Conservation (phyloP, 257 asterid genomes). For the Thymus quinquecostatus region DNA sequence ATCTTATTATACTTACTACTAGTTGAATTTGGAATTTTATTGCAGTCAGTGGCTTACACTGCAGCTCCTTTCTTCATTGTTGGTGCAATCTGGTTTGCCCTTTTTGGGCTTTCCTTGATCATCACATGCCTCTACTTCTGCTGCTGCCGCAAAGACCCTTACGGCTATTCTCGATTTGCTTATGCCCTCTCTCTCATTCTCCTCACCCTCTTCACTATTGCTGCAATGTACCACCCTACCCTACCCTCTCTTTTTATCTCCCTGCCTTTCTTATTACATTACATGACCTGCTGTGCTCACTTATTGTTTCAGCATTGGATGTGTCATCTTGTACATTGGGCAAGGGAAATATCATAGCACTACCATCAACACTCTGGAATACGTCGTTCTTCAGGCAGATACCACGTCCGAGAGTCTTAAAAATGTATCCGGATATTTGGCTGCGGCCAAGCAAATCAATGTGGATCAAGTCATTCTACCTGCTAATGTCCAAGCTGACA, state of each 20-base stretch:
- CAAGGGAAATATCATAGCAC: conserved; percentile 77
- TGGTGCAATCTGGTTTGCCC: conserved; percentile 67
- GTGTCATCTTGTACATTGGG: conserved; percentile 71
- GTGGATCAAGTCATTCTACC: conserved; percentile 72
- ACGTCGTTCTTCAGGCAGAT: conserved; percentile 70
- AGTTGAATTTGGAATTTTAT: not conserved
- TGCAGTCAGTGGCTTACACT: conserved; percentile 81
- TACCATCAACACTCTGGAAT: conserved; percentile 59
- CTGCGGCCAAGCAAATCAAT: conserved; percentile 76
- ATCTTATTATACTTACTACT: no score
- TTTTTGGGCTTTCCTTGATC: conserved; percentile 58
- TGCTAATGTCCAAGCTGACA: conserved; percentile 67
- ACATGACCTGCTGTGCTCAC: conserved; percentile 24
- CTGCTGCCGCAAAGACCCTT: conserved; percentile 66
- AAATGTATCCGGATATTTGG: conserved; percentile 74
- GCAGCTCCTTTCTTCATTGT: conserved; percentile 67
- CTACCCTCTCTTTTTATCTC: conserved; percentile 1
- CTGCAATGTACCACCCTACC: conserved; percentile 44
- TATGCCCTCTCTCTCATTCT: conserved; percentile 83
- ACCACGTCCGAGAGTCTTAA: conserved; percentile 62
- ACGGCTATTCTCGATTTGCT: conserved; percentile 73
- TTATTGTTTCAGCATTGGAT: conserved; percentile 53
- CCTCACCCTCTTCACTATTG: conserved; percentile 65
- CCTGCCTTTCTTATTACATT: not conserved
- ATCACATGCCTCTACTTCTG: conserved; percentile 60